Conservation (phyloP, 495 filamentous ascomycete species). For the Penicillium pancosmium region DNA sequence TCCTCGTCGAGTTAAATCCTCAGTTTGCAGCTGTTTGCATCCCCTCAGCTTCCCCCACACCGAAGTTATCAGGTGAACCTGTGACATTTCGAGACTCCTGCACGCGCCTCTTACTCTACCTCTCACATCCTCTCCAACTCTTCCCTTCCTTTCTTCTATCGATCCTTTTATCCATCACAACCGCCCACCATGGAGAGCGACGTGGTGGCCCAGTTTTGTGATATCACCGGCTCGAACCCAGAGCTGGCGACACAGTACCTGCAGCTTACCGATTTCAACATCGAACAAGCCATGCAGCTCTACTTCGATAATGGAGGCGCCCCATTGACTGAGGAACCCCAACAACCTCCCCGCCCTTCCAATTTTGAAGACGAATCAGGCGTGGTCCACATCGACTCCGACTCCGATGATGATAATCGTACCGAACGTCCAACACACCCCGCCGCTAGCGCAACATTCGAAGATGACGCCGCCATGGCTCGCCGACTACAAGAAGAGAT, state of each 20-base stretch:
- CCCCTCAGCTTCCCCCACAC: conserved; percentile 19
- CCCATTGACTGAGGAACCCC: conserved; percentile 44
- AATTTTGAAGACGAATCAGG: conserved; percentile 56
- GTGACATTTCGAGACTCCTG: no score
- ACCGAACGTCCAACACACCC: conserved; percentile 11
- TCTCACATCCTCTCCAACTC: background rate
- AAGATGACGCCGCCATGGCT: conserved; percentile 94
- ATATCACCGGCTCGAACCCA: conserved; percentile 66
- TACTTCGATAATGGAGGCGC: conserved; percentile 81
- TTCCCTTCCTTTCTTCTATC: conserved; percentile 4
- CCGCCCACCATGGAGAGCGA: conserved; percentile 65
- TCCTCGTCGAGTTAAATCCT: conserved; percentile 15
- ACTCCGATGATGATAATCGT: conserved; percentile 60
- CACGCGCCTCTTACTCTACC: conserved; percentile 1
- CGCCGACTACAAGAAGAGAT: conserved; percentile 88
- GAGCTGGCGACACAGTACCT: conserved; percentile 78
- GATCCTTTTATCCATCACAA: conserved; percentile 28
- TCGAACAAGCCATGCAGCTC: conserved; percentile 83
- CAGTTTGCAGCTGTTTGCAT: conserved; percentile 46
- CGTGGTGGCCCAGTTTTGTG: conserved; percentile 52
- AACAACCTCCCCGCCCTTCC: conserved; percentile 29
- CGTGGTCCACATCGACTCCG: conserved; percentile 72
- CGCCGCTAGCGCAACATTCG: conserved; percentile 43
- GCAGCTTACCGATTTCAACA: conserved; percentile 75
- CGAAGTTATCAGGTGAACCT: background rate